phyloP scores from a whole-genome alignment of 2,329 filamentous ascomycete species.

The Pseudophaeomoniella oleicola region DNA sequence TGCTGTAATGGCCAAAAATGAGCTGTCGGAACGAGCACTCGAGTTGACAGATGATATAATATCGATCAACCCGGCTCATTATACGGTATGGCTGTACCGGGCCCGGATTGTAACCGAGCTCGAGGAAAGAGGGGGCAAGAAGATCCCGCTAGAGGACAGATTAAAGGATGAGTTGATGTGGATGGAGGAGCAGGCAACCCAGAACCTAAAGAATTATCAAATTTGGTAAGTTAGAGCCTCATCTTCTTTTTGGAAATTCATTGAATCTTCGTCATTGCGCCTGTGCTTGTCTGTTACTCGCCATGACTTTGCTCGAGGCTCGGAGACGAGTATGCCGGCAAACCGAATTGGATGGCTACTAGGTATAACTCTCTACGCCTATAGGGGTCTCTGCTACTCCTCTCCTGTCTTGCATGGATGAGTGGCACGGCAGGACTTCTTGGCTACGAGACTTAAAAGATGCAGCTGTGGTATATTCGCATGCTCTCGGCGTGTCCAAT shows the following conservation, averaged over 20 bases:
- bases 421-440: no score
- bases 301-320: no score
- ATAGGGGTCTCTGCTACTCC: no score
- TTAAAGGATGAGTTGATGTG: conserved; percentile 63
- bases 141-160: conserved; percentile 53
- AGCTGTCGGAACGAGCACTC: conserved; percentile 65
- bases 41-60: conserved; percentile 82
- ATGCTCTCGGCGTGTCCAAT: no score
- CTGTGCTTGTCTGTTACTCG: no score
- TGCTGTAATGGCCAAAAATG: conserved; percentile 79
- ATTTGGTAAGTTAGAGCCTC: conserved; percentile 50
- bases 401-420: no score
- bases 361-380: no score
- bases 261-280: no score
- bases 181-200: conserved; percentile 70
- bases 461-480: no score
- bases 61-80: conserved; percentile 85
- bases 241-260: background rate
- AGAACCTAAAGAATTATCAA: conserved; percentile 94
- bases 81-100: conserved; percentile 96
- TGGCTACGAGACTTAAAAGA: no score
- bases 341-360: no score
- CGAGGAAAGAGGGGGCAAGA: conserved; percentile 48
- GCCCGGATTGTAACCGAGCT: conserved; percentile 62
- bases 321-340: no score